Base-by-base conservation (phyloP, 192 early-diverging fungal species). In the Rhizophagus prolifer region DNA sequence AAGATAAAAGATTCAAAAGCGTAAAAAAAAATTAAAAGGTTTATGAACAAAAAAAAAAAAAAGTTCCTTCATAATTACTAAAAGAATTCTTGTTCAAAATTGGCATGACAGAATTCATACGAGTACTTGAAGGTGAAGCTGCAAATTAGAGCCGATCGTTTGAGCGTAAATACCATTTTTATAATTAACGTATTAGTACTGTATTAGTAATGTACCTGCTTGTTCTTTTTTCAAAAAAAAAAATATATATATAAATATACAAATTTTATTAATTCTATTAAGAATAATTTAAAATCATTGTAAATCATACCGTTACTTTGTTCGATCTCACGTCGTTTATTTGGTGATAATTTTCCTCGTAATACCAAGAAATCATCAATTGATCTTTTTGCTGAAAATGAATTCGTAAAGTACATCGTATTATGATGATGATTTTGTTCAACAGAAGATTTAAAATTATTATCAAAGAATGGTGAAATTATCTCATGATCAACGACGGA, bases 351-450 rank as follows among this genome's bases (percentile, higher is more conserved):
- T 68, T 68, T 76, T 23, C 47, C 75, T 25, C 64, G n/a, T 30
- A 76, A 38, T 16, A 63, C 8, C 46, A 76, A 34, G 46, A 59
- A 68, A 54, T 67, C 64, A 58, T 76, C 31, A 34, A 76, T 76
- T 34, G 64, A 62, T 54, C 31, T 68, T 14, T 64, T 58, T 47
- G 75, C 75, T 0, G 75, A 76, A 38, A 76, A 76, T 16, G 19
- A 21, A 44, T n/a, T 14, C 30, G 44, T 7, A n/a, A 68, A 68
- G 5, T 9, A 7, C 9, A 38, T 34, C 2, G 50, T 3, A n/a
- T 60, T 23, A n/a, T 19, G 5, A 71, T 19, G 5, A 71, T 26
- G 16, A 16, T 71, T 34, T 31, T 46, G 13, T 58, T 58, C 10
- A 46, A 1, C 16, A 14, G 14, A 21, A 7, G 70, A 25, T 10